These are phyloP conservation scores for Cystobasidium slooffiae DNA, from an alignment of 1,284 basidiomycete species.

Conservation along the genomic window DNA sequence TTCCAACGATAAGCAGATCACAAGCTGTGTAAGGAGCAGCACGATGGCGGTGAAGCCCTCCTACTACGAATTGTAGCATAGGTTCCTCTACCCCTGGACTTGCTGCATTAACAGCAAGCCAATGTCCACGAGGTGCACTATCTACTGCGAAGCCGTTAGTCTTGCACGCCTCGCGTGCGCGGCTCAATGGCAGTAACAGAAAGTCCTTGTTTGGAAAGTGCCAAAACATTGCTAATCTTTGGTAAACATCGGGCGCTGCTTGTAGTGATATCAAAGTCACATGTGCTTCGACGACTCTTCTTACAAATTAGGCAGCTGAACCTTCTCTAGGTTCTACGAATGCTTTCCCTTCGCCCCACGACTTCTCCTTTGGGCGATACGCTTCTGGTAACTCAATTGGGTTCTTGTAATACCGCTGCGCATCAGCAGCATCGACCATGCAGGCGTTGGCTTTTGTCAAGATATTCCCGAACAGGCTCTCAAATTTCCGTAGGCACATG, in stretches of 20 bases:
- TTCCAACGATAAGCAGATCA: too few species aligned
- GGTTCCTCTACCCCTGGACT: not conserved
- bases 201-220: not conserved
- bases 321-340: not conserved
- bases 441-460: slow-evolving; percentile 1
- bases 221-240: not conserved
- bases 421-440: not conserved
- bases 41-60: not conserved
- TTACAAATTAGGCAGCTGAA: too few species aligned
- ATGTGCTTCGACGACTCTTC: too few species aligned
- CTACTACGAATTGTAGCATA: slow-evolving; percentile 6
- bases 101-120: too few species aligned
- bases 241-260: not conserved
- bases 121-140: too few species aligned
- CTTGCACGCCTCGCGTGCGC: not conserved
- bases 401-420: not conserved
- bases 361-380: not conserved
- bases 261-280: too few species aligned
- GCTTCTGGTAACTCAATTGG: not conserved
- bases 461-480: slow-evolving; percentile 17
- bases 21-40: not conserved
- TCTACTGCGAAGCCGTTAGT: not conserved
- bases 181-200: not conserved
- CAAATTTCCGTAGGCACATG: not conserved
- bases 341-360: slow-evolving; percentile 4